phyloP scores from a whole-genome alignment of 2,329 filamentous ascomycete species.

The Neofusicoccum sp. region DNA sequence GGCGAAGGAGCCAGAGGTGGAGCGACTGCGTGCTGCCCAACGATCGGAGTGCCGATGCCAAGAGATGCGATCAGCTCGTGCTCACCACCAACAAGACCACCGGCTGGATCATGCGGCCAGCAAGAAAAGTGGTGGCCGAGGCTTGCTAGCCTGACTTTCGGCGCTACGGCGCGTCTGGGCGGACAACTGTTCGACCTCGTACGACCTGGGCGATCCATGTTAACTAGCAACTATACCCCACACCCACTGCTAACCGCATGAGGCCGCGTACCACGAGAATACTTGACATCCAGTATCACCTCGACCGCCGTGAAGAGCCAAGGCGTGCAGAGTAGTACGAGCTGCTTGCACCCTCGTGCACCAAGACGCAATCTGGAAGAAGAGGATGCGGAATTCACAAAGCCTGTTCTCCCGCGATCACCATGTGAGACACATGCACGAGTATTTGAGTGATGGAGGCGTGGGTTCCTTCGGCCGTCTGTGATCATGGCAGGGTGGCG shows the following conservation, averaged over 20 bases:
- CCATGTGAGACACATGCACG: no score
- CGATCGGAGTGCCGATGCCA: neutral
- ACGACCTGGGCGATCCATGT: slow-evolving; percentile 3
- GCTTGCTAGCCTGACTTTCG: neutral
- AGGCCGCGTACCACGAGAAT: neutral
- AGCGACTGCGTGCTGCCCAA: slow-evolving; percentile 15
- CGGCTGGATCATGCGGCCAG: slow-evolving; percentile 2
- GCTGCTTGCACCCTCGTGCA: no score
- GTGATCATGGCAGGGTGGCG: no score
- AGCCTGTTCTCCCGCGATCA: no score
- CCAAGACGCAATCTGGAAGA: no score
- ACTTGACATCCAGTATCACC: neutral
- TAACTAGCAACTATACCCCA: neutral
- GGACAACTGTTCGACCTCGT: slow-evolving; percentile 14
- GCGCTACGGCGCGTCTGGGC: slow-evolving; percentile 1
- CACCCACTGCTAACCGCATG: neutral
- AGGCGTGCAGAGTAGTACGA: no score
- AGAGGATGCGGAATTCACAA: no score
- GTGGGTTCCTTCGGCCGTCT: no score
- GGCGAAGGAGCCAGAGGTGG: neutral
- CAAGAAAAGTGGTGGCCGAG: slow-evolving; percentile 3
- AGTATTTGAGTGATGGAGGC: no score
- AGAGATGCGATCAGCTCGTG: slow-evolving; percentile 3
- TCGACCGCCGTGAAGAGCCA: no score
- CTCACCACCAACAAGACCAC: neutral